Evolutionary conservation across 176 grass and related monocot genomes (phyloP).

Genomic region (Secale cereale): DNA sequence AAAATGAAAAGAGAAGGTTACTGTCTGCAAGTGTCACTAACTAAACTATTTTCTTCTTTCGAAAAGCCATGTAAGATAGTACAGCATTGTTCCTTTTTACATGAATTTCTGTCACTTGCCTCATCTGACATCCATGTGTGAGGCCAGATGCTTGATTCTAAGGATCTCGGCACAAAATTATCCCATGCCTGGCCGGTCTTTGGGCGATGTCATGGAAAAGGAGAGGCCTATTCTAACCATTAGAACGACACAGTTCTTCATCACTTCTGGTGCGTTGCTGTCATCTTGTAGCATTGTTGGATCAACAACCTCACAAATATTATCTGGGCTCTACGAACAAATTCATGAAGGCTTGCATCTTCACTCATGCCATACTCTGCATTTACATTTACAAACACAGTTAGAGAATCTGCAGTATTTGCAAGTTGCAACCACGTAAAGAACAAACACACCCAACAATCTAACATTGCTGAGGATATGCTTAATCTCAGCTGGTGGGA

Average conservation of each 20-base stretch:
- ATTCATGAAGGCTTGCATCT: neutral
- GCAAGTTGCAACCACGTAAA: too few species aligned
- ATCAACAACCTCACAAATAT: neutral
- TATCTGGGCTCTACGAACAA: neutral
- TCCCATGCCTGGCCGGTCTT: conserved; percentile 16
- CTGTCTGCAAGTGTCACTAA: neutral
- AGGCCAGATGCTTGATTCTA: conserved; percentile 27
- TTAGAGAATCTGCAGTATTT: too few species aligned
- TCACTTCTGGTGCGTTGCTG: neutral
- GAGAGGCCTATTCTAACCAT: conserved; percentile 24
- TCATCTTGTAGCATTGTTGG: neutral
- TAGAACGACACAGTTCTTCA: conserved; percentile 19
- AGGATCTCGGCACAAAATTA: conserved; percentile 14
- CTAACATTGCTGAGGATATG: too few species aligned
- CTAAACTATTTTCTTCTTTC: neutral
- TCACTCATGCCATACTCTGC: too few species aligned
- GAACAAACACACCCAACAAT: too few species aligned
- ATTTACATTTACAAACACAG: too few species aligned
- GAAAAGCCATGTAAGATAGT: neutral
- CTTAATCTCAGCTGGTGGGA: too few species aligned
- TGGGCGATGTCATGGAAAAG: conserved; percentile 18
- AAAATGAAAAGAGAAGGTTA: neutral
- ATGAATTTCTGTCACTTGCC: neutral
- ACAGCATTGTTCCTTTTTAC: neutral
- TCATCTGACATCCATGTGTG: neutral